Evolutionary conservation across 257 asterid species (phyloP), one percentile per base, ranked within the genome.

Genomic region (Nicotiana attenuata): DNA sequence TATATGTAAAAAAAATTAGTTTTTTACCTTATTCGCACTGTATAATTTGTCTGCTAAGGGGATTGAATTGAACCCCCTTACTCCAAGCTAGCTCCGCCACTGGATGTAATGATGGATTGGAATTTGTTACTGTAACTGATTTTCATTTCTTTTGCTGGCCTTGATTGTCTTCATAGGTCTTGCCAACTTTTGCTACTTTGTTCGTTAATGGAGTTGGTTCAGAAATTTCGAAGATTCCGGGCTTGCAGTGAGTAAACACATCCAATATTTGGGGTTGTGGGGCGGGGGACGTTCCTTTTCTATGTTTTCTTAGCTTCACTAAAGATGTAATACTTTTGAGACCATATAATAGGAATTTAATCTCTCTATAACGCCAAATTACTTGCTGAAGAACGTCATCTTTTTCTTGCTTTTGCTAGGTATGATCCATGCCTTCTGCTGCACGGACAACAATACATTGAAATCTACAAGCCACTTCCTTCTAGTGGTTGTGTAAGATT

Each of bases 391-490:
- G 52, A 22, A 63, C 56, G 77, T 82, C 33, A 81, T 59, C 11
- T 22, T 82, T 26, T 73, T 13, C 64, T 50, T 45, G 64, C n/a
- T 81, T 24, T 19, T 47, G 56, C 85, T 87, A 95, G 99, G 80
- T 93, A 81, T 84, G 96, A 95, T 90, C 94, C 93, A 1, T 90
- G 89, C 76, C 97, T 92, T 83, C 87, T 93, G 45, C 84, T 95
- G 83, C 99, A 95, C 68, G 99, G 97, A 77, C 97, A 93, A 80
- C 99, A 95, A 33, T 90, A 87, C 80, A 90, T 92, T 5, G 97
- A 95, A 87, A 92, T 95, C 68, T 93, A 91, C 90, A 92, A 90
- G 86, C 94, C 98, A 55, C 97, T 95, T 80, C 99, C 99, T 20
- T 83, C 98, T 65, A 85, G 64, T 88, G 93, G 93, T 73, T 88